Evolutionary conservation across 768 basidiomycete species (phyloP), one percentile per base, ranked within the genome.

Genomic region (Boletus barrowsii): DNA sequence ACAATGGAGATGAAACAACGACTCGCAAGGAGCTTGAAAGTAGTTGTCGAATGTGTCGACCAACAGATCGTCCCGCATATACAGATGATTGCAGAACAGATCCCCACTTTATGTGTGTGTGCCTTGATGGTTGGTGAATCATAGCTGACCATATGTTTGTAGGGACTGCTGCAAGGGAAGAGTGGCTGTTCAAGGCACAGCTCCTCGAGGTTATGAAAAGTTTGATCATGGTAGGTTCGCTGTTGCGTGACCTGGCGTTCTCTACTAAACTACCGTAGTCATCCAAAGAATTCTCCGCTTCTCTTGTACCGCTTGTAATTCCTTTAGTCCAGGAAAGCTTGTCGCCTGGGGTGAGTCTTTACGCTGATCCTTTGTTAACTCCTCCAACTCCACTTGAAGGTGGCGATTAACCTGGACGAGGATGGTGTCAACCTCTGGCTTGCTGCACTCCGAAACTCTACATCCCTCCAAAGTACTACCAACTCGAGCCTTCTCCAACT

Each of bases 401-500:
- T 76, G 30, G 76, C 79, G n/a, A 71, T 79, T 35, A 79, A 87
- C 57, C 77, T 96, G 22, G 92, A 95, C 60, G 83, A 84, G 56
- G 93, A 95, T 67, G 88, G 82, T 0, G 67, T 93, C 44, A 76
- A 75, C 40, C 79, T 96, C 11, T 95, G 93, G 93, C 74, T 79
- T 22, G 75, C 80, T 32, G 81, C 88, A 1, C 72, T 94, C 36
- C 78, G 84, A 45, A 89, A 90, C 62, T 79, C 87, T 1, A 67
- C 77, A 2, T 73, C 76, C 1, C 66, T 91, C 9, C 72, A 79
- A 11, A 78, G 72, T 55, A 61, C 71, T n/a, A 69, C 75, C 48
- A 79, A 79, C 2, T 75, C 79, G 0, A 78, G 75, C 37, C 76
- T 93, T 22, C 70, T 83, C 32, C 81, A 83, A 24, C 73, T 95